Evolutionary conservation across 306 rosid species (phyloP).

Genomic region (Castanospermum australe): DNA sequence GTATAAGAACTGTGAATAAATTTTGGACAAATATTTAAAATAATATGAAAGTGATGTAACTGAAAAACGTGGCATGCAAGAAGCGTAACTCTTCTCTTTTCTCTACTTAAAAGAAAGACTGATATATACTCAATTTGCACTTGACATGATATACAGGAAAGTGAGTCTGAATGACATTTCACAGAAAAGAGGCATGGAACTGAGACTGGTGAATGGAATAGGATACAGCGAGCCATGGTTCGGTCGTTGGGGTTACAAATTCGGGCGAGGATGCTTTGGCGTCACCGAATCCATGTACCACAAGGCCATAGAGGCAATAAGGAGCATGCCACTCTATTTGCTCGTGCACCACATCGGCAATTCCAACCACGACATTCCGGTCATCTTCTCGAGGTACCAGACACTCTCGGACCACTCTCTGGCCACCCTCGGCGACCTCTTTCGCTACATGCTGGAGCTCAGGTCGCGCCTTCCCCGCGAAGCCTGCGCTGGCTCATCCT

Average conservation of each 20-base stretch:
- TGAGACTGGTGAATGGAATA: slow-evolving; percentile 67
- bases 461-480: slow-evolving; percentile 61
- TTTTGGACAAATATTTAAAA: not conserved
- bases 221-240: slow-evolving; percentile 78
- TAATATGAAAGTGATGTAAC: not conserved
- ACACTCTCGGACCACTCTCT: slow-evolving; percentile 72
- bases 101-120: not conserved
- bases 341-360: slow-evolving; percentile 45
- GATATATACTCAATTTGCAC: not conserved
- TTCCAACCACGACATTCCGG: slow-evolving; percentile 50
- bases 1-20: not conserved
- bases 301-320: slow-evolving; percentile 68
- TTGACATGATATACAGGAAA: slow-evolving; percentile 50
- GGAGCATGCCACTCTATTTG: slow-evolving; percentile 60
- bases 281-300: slow-evolving; percentile 67
- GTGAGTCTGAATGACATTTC: slow-evolving; percentile 77
- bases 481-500: slow-evolving; percentile 30
- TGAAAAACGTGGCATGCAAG: not conserved
- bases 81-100: not conserved
- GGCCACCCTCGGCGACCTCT: slow-evolving; percentile 63
- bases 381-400: slow-evolving; percentile 69
- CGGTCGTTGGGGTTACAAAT: slow-evolving; percentile 82
- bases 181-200: slow-evolving; percentile 73
- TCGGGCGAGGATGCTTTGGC: slow-evolving; percentile 61
- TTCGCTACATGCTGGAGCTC: slow-evolving; percentile 73